Conservation (phyloP, 306 rosid genomes). For the Trichosanthes truncata region DNA sequence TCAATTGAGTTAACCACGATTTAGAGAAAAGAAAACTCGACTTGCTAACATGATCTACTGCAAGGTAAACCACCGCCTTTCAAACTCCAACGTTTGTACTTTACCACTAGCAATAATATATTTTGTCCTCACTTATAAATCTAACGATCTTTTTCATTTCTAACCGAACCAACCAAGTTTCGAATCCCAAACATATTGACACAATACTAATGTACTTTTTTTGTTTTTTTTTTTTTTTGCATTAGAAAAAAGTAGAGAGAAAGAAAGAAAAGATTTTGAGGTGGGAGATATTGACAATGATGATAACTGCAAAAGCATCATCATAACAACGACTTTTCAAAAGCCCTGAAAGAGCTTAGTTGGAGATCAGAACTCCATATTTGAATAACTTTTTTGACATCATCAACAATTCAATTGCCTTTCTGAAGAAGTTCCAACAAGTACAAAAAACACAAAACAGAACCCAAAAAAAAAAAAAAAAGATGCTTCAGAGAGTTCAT, state of each 20-base stretch:
- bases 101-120: background rate
- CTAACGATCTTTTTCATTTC: background rate
- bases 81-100: no score
- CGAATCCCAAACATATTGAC: background rate
- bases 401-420: background rate
- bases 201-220: background rate
- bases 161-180: background rate
- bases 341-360: background rate
- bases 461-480: background rate
- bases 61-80: no score
- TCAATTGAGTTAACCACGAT: no score
- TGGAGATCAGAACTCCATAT: background rate
- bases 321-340: background rate
- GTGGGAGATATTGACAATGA: background rate
- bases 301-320: conserved; percentile 4
- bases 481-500: background rate
- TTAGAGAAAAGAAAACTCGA: no score
- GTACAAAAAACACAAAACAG: background rate
- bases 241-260: background rate
- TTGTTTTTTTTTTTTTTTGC: no score
- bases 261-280: background rate
- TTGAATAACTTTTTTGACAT: background rate
- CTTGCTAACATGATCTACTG: no score
- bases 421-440: background rate
- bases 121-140: background rate